Base-by-base conservation (phyloP, 2,329 filamentous ascomycete genomes). In the Xylaria sp. region DNA sequence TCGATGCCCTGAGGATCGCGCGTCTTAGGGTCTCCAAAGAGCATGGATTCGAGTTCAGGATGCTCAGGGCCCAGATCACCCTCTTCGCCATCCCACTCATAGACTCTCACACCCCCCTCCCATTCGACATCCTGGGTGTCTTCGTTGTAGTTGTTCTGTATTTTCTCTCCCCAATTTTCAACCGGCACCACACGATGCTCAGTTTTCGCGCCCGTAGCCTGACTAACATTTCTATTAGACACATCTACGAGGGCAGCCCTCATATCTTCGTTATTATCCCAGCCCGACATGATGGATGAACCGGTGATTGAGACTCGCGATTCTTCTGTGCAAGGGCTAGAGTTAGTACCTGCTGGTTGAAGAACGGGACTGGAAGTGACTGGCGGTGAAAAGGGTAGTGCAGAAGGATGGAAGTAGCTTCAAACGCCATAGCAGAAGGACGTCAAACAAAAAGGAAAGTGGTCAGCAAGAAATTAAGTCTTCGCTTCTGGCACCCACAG, bases 61-160 rank as follows among this genome's bases (percentile, higher is more conserved):
- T 88, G 84, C 51, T 80, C 81, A 0, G 93, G 93, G 6, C 90
- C 94, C 55, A 99, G 81, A 40, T 98, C 94, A 2, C 94, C 95
- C 68, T 84, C 91, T 2, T 96, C 92, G 10, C 93, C 92, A 17
- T 87, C 83, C 90, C 91, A 98, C 71, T 93, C 86, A 69, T 98
- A 98, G 43, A 90, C 81, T 0, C 73, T 78, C n/a, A 87, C 88
- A 56, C 85, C 84, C 37, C 79, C 75, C 13, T 82, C 84, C 77
- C 82, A 87, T 2, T 73, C 70, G 70, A 70, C 38, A n/a, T 67
- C 57, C 7, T 66, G 62, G 27, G 69, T 66, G 23, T 68, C 72
- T 9, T 72, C 71, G 1, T 77, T 72, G 71, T 88, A 87, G 68
- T 87, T 78, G 68, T 83, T 80, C 0, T 79, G 74, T 2, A 76